Base-by-base conservation (phyloP, 345 rosid species). In the Triadica sebifera region DNA sequence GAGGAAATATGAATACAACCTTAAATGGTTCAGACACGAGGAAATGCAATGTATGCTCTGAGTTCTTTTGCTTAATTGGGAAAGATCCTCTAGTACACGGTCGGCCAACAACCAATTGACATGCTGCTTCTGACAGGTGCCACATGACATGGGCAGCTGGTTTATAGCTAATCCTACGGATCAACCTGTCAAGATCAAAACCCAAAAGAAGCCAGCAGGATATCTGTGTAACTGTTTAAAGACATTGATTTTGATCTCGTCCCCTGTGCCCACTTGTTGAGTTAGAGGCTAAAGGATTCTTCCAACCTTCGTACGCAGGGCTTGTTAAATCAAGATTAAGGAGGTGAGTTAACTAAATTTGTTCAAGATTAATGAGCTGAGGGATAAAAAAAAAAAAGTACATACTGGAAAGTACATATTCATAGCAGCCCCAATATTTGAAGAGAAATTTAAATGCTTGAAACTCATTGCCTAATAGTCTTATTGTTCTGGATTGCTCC, bases 401-500 rank as follows among this genome's bases (percentile, higher is more conserved):
- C 61, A 46, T 60, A 25, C 12, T 22, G 34, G 7, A 15, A 13
- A 45, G 38, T 45, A 25, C 37, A 13, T 12, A 17, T 8, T 58
- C 55, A 20, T 25, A 38, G 16, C n/a, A 43, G 13, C 5, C 29
- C 19, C 9, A 15, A 37, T 37, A 53, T 17, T 5, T 16, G 57
- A 13, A 43, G 65, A 41, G 13, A 41, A 56, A 38, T 55, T 38
- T 70, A 56, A 19, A 39, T 22, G 22, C 17, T 45, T 55, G 38
- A 55, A 45, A 29, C 12, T 47, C 13, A 47, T n/a, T 12, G 15
- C 13, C 51, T 55, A 52, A 58, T 8, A 68, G 10, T 55, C 22
- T 50, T 37, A 62, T 47, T 49, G 11, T n/a, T 19, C 25, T 9
- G 68, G 20, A 34, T 51, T 73, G 69, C 50, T 72, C 39, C 75